These are phyloP conservation scores for Ophiostoma ulmi DNA, from an alignment of 2,329 filamentous ascomycete genomes.

Conservation along the genomic window DNA sequence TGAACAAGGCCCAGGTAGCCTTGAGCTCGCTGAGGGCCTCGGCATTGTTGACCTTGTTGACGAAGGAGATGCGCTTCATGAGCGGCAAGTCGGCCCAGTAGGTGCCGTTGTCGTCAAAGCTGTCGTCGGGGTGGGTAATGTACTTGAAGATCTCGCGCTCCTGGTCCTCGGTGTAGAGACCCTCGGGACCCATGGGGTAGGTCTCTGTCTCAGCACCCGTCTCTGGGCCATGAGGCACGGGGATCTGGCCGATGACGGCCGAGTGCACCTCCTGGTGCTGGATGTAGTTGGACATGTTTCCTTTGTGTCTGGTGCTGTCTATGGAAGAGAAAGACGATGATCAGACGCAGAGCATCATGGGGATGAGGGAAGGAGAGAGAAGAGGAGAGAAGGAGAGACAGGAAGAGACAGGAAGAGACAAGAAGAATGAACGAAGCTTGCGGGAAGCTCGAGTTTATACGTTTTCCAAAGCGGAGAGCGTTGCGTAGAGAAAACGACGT, in stretches of 20 bases:
- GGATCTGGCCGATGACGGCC: slow-evolving; percentile 47
- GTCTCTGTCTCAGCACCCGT: slow-evolving; percentile 48
- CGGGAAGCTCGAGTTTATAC: slow-evolving; percentile 20
- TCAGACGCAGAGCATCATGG: slow-evolving; percentile 17
- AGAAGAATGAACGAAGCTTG: slow-evolving; percentile 13
- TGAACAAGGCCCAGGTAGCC: slow-evolving; percentile 71
- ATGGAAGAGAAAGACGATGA: background rate
- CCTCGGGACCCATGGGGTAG: slow-evolving; percentile 38
- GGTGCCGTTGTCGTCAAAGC: slow-evolving; percentile 71
- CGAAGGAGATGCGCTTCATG: slow-evolving; percentile 65
- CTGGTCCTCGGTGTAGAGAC: slow-evolving; percentile 41
- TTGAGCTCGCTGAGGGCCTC: slow-evolving; percentile 65
- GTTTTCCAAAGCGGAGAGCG: slow-evolving; percentile 13
- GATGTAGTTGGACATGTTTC: slow-evolving; percentile 37
- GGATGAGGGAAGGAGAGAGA: background rate
- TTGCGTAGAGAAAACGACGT: background rate
- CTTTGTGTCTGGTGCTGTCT: background rate
- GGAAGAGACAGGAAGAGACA: background rate
- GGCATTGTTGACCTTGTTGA: slow-evolving; percentile 63
- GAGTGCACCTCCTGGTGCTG: slow-evolving; percentile 40
- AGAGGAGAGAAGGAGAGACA: background rate
- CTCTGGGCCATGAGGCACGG: slow-evolving; percentile 50
- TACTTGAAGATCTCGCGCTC: slow-evolving; percentile 65
- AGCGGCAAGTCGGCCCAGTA: slow-evolving; percentile 91
- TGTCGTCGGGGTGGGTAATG: slow-evolving; percentile 82